Evolutionary conservation across 495 filamentous ascomycete genomes (phyloP).

Genomic region (Podospora anserina): DNA sequence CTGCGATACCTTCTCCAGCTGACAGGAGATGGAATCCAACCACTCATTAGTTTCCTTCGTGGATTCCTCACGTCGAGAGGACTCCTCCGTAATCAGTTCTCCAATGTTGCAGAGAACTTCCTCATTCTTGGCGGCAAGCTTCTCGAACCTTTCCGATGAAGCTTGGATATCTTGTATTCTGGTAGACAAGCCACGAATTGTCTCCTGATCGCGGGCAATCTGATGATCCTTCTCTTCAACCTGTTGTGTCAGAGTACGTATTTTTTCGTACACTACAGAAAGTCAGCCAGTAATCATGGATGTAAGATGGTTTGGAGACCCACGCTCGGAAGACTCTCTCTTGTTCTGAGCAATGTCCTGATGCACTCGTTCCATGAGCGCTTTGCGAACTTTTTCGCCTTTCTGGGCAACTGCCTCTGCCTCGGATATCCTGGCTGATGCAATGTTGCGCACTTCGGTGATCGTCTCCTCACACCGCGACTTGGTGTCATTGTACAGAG

Average conservation of each 20-base stretch:
- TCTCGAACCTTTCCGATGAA: slow-evolving; percentile 29
- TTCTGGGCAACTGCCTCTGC: slow-evolving; percentile 28
- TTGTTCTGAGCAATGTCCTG: slow-evolving; percentile 28
- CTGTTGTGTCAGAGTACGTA: slow-evolving; percentile 25
- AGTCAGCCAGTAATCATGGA: not conserved
- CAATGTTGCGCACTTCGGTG: slow-evolving; percentile 25
- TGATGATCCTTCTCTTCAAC: slow-evolving; percentile 32
- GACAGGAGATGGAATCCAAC: slow-evolving; percentile 16
- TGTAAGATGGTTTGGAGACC: slow-evolving; percentile 10
- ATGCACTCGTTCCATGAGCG: slow-evolving; percentile 34
- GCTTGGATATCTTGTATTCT: slow-evolving; percentile 30
- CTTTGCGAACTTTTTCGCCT: slow-evolving; percentile 32
- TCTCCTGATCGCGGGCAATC: slow-evolving; percentile 29
- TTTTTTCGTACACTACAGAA: slow-evolving; percentile 29
- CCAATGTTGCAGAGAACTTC: slow-evolving; percentile 32
- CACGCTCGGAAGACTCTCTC: slow-evolving; percentile 28
- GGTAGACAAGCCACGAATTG: slow-evolving; percentile 23
- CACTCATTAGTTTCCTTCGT: slow-evolving; percentile 6
- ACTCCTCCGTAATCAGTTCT: slow-evolving; percentile 14
- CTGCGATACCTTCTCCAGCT: slow-evolving; percentile 15
- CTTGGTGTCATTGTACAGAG: slow-evolving; percentile 32
- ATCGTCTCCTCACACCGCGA: slow-evolving; percentile 29
- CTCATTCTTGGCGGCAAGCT: slow-evolving; percentile 28
- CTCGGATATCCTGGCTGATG: slow-evolving; percentile 16
- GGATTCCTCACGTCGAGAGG: not conserved